Percentiles rank a stretch among this genome's conserved stretches.
Conservation (phyloP, 371 early-diverging fungal genomes). For the Phascolomyces articulosus region DNA sequence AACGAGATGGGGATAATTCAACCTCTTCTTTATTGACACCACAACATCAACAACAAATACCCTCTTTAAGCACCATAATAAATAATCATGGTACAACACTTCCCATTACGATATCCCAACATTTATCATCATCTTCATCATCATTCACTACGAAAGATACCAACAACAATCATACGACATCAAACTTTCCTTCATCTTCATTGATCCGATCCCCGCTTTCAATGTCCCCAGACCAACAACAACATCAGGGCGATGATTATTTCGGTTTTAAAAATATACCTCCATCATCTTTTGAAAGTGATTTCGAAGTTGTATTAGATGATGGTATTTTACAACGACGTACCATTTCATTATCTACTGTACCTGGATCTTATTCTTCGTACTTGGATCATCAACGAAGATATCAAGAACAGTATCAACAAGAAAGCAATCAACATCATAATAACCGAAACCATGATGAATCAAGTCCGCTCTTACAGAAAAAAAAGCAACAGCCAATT, state of each 20-base stretch:
- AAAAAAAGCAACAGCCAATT: neutral
- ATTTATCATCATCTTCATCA: neutral
- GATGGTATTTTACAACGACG: conserved; percentile 30
- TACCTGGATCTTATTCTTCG: conserved; percentile 13
- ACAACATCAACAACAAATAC: neutral
- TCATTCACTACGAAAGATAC: neutral
- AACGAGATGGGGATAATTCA: neutral
- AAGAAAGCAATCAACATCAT: neutral
- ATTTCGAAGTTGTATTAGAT: conserved; percentile 27
- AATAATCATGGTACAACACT: too few species aligned
- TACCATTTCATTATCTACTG: conserved; percentile 26
- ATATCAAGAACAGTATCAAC: too few species aligned
- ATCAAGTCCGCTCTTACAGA: neutral
- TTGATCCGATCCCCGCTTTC: neutral
- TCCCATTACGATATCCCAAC: too few species aligned
- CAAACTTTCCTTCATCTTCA: neutral
- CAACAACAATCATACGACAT: neutral
- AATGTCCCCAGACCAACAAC: neutral
- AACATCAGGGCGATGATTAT: neutral
- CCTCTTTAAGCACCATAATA: too few species aligned
- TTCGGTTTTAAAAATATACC: neutral
- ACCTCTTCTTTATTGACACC: neutral
- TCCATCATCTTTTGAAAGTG: conserved; percentile 13
- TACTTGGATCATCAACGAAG: conserved; percentile 3
- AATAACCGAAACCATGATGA: too few species aligned